phyloP scores from a whole-genome alignment of 2,329 filamentous ascomycete genomes.

The Ophiostoma populinum region DNA sequence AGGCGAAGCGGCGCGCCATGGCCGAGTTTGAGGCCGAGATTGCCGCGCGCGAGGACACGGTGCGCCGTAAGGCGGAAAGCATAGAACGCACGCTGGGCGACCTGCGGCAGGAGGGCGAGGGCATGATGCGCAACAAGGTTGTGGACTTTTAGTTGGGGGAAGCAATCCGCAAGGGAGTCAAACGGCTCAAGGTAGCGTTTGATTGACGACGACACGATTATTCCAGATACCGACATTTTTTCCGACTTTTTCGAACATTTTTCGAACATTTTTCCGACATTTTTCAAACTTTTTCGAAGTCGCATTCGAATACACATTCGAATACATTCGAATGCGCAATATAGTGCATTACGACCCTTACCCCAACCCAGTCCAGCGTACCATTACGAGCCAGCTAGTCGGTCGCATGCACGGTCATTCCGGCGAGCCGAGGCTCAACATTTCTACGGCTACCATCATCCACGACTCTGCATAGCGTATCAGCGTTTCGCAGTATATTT shows the following conservation, averaged over 20 bases:
- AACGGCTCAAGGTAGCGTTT: background rate
- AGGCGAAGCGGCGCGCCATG: conserved; percentile 31
- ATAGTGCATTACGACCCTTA: no score
- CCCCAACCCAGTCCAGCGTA: no score
- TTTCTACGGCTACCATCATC: no score
- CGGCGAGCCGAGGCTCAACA: no score
- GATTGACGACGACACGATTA: background rate
- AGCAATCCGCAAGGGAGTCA: conserved; percentile 1
- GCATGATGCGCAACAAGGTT: conserved; percentile 32
- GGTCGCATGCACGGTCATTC: no score
- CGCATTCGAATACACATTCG: no score
- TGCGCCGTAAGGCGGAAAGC: conserved; percentile 33
- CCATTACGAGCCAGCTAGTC: no score
- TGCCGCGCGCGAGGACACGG: conserved; percentile 34
- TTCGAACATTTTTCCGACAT: background rate
- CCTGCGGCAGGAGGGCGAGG: conserved; percentile 38
- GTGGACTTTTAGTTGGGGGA: conserved; percentile 13
- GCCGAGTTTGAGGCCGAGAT: conserved; percentile 37
- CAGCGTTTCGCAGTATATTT: no score
- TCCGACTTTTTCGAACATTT: background rate
- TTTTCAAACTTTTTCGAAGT: no score
- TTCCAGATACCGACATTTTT: background rate
- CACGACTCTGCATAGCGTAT: no score
- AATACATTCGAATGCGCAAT: no score
- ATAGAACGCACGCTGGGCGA: conserved; percentile 37